phyloP scores from a whole-genome alignment of 805 yeast species.

The Wickerhamomyces sydowiorum region DNA sequence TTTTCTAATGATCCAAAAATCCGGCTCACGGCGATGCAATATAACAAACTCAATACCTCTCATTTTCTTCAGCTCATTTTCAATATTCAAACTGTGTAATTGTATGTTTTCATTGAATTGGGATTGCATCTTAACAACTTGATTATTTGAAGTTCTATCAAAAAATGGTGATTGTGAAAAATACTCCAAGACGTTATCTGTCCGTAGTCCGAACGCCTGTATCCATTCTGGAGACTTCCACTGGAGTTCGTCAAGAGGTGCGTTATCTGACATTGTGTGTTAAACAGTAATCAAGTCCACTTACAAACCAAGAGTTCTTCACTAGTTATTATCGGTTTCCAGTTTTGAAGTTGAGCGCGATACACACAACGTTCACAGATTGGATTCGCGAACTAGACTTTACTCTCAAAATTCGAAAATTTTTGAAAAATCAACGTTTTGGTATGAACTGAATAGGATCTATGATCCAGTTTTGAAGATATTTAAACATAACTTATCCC shows the following conservation, averaged over 20 bases:
- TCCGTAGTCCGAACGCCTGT: slow-evolving; percentile 77
- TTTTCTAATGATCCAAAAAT: slow-evolving; percentile 85
- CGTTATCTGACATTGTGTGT: slow-evolving; percentile 16
- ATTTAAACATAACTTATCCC: too few relatives aligned
- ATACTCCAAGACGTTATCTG: slow-evolving; percentile 89
- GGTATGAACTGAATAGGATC: neutral
- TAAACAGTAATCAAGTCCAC: too few relatives aligned
- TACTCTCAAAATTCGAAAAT: neutral
- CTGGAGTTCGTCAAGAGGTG: slow-evolving; percentile 78
- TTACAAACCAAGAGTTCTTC: neutral
- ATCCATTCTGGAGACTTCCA: slow-evolving; percentile 99
- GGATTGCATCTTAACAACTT: slow-evolving; percentile 90
- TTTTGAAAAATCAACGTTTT: neutral
- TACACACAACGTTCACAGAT: neutral
- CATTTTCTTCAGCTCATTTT: slow-evolving; percentile 65
- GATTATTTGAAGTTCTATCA: slow-evolving; percentile 91
- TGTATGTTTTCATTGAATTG: slow-evolving; percentile 61
- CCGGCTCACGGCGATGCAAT: slow-evolving; percentile 76
- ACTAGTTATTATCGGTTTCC: neutral
- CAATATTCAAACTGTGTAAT: slow-evolving; percentile 30
- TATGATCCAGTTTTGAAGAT: neutral
- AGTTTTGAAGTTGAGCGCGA: too few relatives aligned
- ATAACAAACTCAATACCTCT: slow-evolving; percentile 82
- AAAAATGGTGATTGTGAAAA: slow-evolving; percentile 93
- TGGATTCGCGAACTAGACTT: neutral